Evolutionary conservation across 176 grass and related monocot species (phyloP).

Genomic region (Thinopyrum elongatum): DNA sequence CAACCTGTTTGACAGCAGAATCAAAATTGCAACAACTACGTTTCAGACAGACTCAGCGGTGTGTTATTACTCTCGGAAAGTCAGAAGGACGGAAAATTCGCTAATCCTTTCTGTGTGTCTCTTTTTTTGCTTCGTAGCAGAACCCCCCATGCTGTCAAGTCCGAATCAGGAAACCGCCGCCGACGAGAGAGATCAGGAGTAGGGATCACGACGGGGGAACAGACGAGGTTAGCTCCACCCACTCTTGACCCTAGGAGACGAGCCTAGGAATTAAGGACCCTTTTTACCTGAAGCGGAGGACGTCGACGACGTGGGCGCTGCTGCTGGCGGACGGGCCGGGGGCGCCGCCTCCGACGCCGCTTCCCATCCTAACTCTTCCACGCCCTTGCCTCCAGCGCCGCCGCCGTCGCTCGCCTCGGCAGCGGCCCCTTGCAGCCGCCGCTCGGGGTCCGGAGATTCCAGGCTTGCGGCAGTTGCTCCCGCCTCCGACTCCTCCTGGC

Average conservation of each 20-base stretch:
- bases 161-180: too few species aligned
- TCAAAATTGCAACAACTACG: neutral
- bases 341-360: neutral
- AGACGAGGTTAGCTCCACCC: too few species aligned
- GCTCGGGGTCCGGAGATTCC: neutral
- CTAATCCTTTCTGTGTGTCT: too few species aligned
- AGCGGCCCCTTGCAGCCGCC: slow-evolving; percentile 16
- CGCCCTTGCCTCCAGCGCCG: neutral
- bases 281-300: slow-evolving; percentile 1
- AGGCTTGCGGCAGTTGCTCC: neutral
- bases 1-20: neutral
- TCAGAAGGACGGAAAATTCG: too few species aligned
- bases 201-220: too few species aligned
- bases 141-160: too few species aligned
- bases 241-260: too few species aligned
- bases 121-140: too few species aligned
- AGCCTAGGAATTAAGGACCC: too few species aligned
- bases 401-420: neutral
- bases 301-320: neutral
- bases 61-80: too few species aligned
- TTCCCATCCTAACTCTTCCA: neutral
- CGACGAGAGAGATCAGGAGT: too few species aligned
- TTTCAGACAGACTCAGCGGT: neutral
- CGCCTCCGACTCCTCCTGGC: neutral
- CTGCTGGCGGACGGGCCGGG: neutral